Conservation (phyloP, 495 filamentous ascomycete species). For the Cercophora sp. region DNA sequence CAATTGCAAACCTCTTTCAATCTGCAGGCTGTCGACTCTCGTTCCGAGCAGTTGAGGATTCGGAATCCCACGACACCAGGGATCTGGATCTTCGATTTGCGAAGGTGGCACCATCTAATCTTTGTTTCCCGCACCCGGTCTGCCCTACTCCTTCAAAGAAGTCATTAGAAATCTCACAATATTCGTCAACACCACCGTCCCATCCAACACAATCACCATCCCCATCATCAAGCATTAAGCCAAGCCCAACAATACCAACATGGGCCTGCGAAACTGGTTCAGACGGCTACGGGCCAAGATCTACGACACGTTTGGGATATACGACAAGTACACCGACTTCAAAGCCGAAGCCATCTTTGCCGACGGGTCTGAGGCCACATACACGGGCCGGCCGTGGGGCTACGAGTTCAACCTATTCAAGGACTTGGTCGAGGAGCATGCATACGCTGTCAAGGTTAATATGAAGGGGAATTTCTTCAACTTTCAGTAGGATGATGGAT, state of each 20-base stretch:
- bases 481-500: background rate
- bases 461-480: background rate
- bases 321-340: conserved; percentile 4
- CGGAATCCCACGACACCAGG: too few species aligned
- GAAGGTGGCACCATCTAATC: too few species aligned
- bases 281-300: background rate
- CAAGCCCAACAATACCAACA: background rate
- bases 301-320: background rate
- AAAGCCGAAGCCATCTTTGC: background rate
- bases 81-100: too few species aligned
- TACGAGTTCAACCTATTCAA: background rate
- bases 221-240: background rate
- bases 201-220: background rate
- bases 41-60: too few species aligned
- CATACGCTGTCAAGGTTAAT: background rate
- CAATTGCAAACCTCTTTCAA: too few species aligned
- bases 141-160: too few species aligned
- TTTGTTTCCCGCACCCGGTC: too few species aligned
- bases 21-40: too few species aligned
- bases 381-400: conserved; percentile 1
- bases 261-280: conserved; percentile 1
- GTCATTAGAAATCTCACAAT: too few species aligned
- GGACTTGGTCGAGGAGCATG: background rate
- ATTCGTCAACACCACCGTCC: too few species aligned
- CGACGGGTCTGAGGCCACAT: background rate